Evolutionary conservation across 2,329 filamentous ascomycete genomes (phyloP), one percentile per base, ranked within the genome.

Genomic region (Microdochium bolleyi): DNA sequence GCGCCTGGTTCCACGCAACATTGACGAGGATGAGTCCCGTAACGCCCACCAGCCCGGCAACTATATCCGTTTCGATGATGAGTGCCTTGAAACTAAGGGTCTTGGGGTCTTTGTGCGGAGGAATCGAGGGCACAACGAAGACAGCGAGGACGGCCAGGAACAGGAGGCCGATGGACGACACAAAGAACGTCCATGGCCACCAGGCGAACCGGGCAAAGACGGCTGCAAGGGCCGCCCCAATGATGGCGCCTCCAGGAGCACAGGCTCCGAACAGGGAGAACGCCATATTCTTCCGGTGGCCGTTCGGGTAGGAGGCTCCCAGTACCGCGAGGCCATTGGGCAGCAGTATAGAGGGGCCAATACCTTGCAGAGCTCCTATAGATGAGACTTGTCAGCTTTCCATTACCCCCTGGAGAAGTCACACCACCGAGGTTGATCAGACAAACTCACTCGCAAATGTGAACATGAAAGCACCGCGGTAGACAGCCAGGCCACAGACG

Each of bases 1-100:
- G 73, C 1, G 76, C 79, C 60, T 83, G 79, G 58, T 83, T 83
- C 78, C 78, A 83, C 1, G 79, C 76, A 52, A 83, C 74, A 60
- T 83, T 83, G 62, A 83, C 67, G 3, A 84, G 65, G 1, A 82
- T 68, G 34, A 84, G 66, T 1, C 70, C 75, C 0, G 70, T 67
- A 24, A 83, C 70, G 2, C 80, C 80, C 1, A 56, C 48, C 2
- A 58, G 14, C 2, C 58, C 57, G n/a, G 64, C 65, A 4, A 58
- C 49, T 7, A 62, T 32, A 48, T 68, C 65, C 16, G 67, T 55
- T 10, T 60, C 58, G 19, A 54, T 48, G 50, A 64, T 52, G 1
- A 56, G 34, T 16, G 49, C 51, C 41, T 49, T 27, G 27, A 51
- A 53, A 8, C 49, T 44, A 19, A 22, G 9, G 16, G 50, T 52